Conservation (phyloP, 1,284 basidiomycete species). For the Polyporus tsugae region DNA sequence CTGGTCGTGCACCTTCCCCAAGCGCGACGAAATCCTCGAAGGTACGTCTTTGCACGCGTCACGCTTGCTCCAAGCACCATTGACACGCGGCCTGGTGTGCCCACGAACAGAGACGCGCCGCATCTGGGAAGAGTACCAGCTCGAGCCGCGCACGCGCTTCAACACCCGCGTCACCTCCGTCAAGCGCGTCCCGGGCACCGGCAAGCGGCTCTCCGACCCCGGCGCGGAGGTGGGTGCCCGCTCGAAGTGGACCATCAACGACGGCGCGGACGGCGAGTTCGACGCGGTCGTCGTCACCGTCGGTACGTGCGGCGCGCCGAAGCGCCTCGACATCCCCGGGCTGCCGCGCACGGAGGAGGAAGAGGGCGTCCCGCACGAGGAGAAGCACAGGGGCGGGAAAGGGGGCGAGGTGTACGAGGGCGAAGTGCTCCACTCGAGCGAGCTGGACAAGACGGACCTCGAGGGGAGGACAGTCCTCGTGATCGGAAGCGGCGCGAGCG, state of each 20-base stretch:
- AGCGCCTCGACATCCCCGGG: constrained; percentile 56
- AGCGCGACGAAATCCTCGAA: constrained; percentile 62
- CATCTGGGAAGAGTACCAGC: constrained; percentile 64
- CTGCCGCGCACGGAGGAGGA: constrained; percentile 44
- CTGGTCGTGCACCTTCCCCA: constrained; percentile 56
- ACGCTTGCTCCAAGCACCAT: background rate
- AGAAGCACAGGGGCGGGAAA: constrained; percentile 31
- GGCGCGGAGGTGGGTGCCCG: constrained; percentile 36
- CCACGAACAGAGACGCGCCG: constrained; percentile 51
- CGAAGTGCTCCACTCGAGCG: constrained; percentile 62
- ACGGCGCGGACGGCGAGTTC: constrained; percentile 21
- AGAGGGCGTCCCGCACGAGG: constrained; percentile 1
- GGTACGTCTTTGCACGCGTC: constrained; percentile 39
- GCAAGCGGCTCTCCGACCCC: constrained; percentile 29
- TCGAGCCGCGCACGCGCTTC: constrained; percentile 59
- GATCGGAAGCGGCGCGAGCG: constrained; percentile 67
- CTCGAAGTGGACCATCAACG: constrained; percentile 59
- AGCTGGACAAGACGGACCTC: constrained; percentile 51
- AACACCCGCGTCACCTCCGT: constrained; percentile 52
- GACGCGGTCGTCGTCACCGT: constrained; percentile 21
- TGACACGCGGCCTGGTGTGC: background rate
- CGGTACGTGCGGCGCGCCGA: constrained; percentile 27
- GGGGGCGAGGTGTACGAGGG: constrained; percentile 47
- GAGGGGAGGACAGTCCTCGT: constrained; percentile 59
- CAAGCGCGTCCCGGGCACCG: constrained; percentile 37